Conservation (phyloP, 73 alveolate genomes). For the Tetrahymena elliotti region DNA sequence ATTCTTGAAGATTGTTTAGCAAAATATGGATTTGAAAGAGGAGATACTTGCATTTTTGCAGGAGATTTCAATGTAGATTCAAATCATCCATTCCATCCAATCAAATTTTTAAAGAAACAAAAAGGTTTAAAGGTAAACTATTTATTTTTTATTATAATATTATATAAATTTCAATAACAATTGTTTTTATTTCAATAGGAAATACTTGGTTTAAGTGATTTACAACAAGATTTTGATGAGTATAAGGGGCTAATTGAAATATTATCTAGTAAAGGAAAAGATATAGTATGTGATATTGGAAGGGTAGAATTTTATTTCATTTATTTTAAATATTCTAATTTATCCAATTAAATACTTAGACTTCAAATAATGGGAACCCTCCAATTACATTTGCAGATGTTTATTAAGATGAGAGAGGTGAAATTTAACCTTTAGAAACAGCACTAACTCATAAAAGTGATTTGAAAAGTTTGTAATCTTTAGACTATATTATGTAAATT, state of each 20-base stretch:
- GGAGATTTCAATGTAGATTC: conserved; percentile 87
- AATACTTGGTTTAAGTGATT: background rate
- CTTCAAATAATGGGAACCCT: background rate
- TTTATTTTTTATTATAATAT: background rate
- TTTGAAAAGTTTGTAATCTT: conserved; percentile 45
- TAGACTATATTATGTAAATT: conserved; percentile 72
- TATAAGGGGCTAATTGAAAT: background rate
- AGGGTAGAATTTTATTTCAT: background rate
- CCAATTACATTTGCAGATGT: background rate
- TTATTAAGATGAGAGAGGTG: conserved; percentile 13
- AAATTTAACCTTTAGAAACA: conserved; percentile 44
- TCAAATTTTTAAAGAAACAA: background rate
- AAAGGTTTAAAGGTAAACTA: background rate
- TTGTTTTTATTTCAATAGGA: background rate
- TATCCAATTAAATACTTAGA: background rate
- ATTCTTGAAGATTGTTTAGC: conserved; percentile 43
- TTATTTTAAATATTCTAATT: no score
- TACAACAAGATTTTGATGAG: background rate
- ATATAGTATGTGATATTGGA: background rate
- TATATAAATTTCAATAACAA: background rate
- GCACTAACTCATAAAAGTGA: conserved; percentile 63
- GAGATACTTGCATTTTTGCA: conserved; percentile 47
- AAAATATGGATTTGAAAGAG: conserved; percentile 26
- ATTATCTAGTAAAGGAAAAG: background rate
- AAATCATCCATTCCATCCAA: background rate